Percentiles rank a stretch among this genome's conserved stretches.
These are phyloP conservation scores for Dorcoceras hygrometricum DNA, from an alignment of 257 asterid genomes.

Conservation along the genomic window DNA sequence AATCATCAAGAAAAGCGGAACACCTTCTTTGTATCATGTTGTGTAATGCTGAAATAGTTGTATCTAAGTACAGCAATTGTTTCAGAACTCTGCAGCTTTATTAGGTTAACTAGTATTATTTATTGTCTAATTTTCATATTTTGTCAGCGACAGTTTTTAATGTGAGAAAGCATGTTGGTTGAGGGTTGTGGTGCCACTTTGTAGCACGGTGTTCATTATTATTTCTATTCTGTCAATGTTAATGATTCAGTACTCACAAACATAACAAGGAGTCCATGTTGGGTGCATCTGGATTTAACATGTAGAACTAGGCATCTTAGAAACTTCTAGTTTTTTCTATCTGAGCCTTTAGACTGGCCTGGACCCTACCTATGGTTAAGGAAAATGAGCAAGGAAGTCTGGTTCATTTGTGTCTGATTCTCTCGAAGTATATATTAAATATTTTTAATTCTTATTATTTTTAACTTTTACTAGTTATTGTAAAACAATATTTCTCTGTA, in stretches of 20 bases:
- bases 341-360: too few relatives aligned
- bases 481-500: too few relatives aligned
- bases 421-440: too few relatives aligned
- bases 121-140: background rate
- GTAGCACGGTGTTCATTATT: background rate
- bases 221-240: background rate
- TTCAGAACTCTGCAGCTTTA: background rate
- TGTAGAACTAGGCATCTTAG: too few relatives aligned
- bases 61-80: background rate
- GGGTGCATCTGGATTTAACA: too few relatives aligned
- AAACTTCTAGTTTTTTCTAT: too few relatives aligned
- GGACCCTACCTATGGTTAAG: too few relatives aligned
- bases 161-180: background rate
- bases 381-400: too few relatives aligned
- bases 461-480: too few relatives aligned
- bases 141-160: too few relatives aligned
- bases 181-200: background rate
- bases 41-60: background rate
- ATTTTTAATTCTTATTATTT: too few relatives aligned
- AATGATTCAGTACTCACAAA: background rate
- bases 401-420: too few relatives aligned
- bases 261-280: constrained; percentile 3
- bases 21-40: background rate
- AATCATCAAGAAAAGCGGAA: background rate
- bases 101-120: background rate